These are phyloP conservation scores for Neohortaea acidophila DNA, from an alignment of 495 filamentous ascomycete species.

Conservation along the genomic window DNA sequence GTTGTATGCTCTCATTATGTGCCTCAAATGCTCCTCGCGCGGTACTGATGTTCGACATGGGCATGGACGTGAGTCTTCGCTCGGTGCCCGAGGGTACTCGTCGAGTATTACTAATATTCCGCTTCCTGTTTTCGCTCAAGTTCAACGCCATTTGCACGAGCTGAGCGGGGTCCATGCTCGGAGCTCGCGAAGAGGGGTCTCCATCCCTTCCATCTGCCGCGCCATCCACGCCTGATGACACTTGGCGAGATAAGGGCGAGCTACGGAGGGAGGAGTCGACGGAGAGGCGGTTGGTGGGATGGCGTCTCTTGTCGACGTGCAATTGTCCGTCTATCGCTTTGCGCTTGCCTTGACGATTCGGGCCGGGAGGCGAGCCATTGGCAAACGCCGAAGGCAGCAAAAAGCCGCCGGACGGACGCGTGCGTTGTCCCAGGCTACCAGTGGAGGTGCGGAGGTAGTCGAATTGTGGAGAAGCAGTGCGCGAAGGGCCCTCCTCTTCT, in stretches of 20 bases:
- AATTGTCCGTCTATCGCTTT: constrained; percentile 10
- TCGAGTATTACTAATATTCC: constrained; percentile 28
- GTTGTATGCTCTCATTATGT: constrained; percentile 3
- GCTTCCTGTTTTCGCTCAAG: constrained; percentile 65
- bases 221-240: constrained; percentile 5
- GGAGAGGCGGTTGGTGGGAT: neutral
- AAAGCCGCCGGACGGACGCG: constrained; percentile 22
- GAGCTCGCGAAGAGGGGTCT: neutral
- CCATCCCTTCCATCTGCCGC: neutral
- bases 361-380: constrained; percentile 7
- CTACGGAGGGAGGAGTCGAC: constrained; percentile 8
- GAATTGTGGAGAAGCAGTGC: neutral
- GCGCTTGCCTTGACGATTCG: constrained; percentile 15
- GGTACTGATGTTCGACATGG: neutral
- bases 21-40: neutral
- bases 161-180: constrained; percentile 51
- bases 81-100: constrained; percentile 19
- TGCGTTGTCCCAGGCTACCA: constrained; percentile 6
- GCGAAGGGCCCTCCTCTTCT: neutral
- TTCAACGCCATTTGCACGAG: constrained; percentile 84
- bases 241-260: constrained; percentile 22
- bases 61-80: constrained; percentile 11
- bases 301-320: constrained; percentile 11
- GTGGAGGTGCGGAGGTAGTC: neutral
- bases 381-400: constrained; percentile 21